Percentiles rank a stretch among this genome's conserved stretches.
phyloP scores from a whole-genome alignment of 148 eudicot genomes.

The Oxyria digyna region DNA sequence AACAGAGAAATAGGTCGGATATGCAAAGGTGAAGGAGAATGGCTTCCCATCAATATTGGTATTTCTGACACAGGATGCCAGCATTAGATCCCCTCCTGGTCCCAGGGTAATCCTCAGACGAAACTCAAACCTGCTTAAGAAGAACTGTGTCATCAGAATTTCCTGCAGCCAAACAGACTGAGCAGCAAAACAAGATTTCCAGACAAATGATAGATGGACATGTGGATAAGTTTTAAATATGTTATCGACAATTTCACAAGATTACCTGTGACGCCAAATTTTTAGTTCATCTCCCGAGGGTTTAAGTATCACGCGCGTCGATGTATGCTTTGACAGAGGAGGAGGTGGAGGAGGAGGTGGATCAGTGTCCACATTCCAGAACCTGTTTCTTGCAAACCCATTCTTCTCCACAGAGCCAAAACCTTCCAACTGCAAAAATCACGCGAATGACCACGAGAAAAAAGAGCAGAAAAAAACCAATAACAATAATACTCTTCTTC shows the following conservation, averaged over 20 bases:
- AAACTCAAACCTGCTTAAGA: conserved; percentile 55
- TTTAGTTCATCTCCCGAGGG: conserved; percentile 75
- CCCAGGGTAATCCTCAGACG: conserved; percentile 76
- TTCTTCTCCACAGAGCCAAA: conserved; percentile 67
- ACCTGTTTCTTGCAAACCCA: conserved; percentile 90
- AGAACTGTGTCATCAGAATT: conserved; percentile 2
- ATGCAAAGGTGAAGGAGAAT: conserved; percentile 79
- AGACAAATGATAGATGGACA: background rate
- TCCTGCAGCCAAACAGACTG: background rate
- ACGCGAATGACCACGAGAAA: background rate
- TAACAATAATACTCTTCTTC: background rate
- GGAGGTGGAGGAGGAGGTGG: conserved; percentile 50
- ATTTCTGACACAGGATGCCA: conserved; percentile 81
- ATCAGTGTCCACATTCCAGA: conserved; percentile 56
- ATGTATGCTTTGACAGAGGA: conserved; percentile 42
- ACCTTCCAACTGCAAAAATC: conserved; percentile 51
- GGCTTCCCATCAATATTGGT: conserved; percentile 57
- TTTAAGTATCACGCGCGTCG: conserved; percentile 72
- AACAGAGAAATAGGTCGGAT: conserved; percentile 85
- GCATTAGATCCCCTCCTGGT: conserved; percentile 74
- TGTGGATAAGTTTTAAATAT: too few relatives aligned
- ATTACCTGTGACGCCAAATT: conserved; percentile 76
- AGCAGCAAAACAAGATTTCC: background rate
- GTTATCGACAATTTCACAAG: too few relatives aligned
- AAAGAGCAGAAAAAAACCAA: background rate